Conservation (phyloP, 257 asterid species). For the Lycium barbarum region DNA sequence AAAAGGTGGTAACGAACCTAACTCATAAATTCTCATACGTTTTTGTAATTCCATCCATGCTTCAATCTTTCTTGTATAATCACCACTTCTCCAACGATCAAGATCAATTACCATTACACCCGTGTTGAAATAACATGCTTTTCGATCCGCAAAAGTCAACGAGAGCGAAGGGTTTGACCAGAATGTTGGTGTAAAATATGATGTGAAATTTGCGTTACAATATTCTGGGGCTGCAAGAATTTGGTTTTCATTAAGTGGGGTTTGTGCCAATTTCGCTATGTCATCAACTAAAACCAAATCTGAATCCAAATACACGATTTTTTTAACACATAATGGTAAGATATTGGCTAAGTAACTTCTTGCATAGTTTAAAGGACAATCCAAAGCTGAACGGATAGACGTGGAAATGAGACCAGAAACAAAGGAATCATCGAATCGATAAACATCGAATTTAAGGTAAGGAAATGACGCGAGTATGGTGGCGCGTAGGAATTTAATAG, state of each 20-base stretch:
- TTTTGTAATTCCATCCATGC: slow-evolving; percentile 97
- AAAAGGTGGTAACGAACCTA: slow-evolving; percentile 89
- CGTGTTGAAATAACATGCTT: slow-evolving; percentile 90
- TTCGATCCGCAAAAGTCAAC: slow-evolving; percentile 66
- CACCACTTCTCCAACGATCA: slow-evolving; percentile 75
- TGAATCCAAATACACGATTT: slow-evolving; percentile 85
- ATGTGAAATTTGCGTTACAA: slow-evolving; percentile 88
- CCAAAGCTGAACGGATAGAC: slow-evolving; percentile 94
- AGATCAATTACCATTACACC: slow-evolving; percentile 96
- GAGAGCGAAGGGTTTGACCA: slow-evolving; percentile 94
- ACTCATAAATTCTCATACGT: slow-evolving; percentile 80
- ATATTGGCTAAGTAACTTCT: slow-evolving; percentile 81
- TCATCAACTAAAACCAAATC: slow-evolving; percentile 87
- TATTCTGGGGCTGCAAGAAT: slow-evolving; percentile 96
- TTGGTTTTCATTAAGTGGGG: slow-evolving; percentile 50
- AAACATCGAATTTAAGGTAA: slow-evolving; percentile 64
- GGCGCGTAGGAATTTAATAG: slow-evolving; percentile 54
- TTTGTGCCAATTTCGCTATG: slow-evolving; percentile 68
- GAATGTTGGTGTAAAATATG: slow-evolving; percentile 84
- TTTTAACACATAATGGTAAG: slow-evolving; percentile 72
- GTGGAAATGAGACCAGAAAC: slow-evolving; percentile 85
- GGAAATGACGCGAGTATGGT: slow-evolving; percentile 74
- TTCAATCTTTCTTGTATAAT: slow-evolving; percentile 75
- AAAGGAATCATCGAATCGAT: slow-evolving; percentile 58
- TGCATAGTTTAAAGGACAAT: slow-evolving; percentile 92